phyloP scores from a whole-genome alignment of 768 basidiomycete species.

The Termitomyces sp. region DNA sequence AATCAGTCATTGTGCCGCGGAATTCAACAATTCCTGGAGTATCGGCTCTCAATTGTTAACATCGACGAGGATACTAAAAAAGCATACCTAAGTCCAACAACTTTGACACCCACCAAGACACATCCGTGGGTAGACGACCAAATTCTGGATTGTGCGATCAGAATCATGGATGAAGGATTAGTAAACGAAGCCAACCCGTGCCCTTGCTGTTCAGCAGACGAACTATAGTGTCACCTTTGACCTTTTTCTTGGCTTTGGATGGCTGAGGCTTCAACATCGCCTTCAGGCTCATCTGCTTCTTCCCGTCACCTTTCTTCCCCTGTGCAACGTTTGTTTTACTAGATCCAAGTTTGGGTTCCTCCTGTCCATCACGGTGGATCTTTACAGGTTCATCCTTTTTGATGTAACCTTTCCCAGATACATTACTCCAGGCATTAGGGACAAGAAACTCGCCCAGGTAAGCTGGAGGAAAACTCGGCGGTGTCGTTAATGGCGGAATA shows the following conservation, averaged over 20 bases:
- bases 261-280: conserved; percentile 59
- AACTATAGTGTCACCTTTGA: conserved; percentile 58
- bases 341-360: conserved; percentile 24
- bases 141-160: conserved; percentile 41
- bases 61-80: not conserved
- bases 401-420: conserved; percentile 66
- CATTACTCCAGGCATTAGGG: conserved; percentile 75
- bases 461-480: conserved; percentile 20
- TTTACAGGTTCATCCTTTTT: conserved; percentile 54
- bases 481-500: conserved; percentile 13
- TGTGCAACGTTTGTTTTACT: conserved; percentile 23
- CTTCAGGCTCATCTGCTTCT: conserved; percentile 62
- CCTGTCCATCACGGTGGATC: conserved; percentile 49
- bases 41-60: not conserved
- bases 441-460: conserved; percentile 70
- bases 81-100: conserved; percentile 65
- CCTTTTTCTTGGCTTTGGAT: conserved; percentile 52
- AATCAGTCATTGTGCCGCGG: conserved; percentile 71
- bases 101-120: conserved; percentile 68
- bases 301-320: conserved; percentile 33
- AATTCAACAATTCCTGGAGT: conserved; percentile 59
- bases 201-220: conserved; percentile 60
- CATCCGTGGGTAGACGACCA: conserved; percentile 66
- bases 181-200: conserved; percentile 42
- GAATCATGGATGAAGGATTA: too few relatives aligned